Evolutionary conservation across 176 grass and related monocot genomes (phyloP), one percentile per base, ranked within the genome.

Genomic region (Hordeum marinum): DNA sequence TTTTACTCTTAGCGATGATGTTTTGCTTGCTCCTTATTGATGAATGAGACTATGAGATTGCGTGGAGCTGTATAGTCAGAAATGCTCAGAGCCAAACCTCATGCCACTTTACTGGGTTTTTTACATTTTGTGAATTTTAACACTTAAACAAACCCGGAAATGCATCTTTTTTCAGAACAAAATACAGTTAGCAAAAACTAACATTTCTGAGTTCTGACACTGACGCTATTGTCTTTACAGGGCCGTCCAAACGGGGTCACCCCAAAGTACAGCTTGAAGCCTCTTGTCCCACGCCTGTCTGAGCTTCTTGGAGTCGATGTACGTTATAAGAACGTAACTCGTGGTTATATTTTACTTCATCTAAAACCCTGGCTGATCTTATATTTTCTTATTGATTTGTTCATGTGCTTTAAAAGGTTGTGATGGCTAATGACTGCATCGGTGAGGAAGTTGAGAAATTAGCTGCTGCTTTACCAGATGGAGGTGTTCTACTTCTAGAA

Each of bases 401-500:
- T 69, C 26, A 9, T 68, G 12, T 31, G 11, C 40, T 37, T 73
- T 17, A 8, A 52, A 46, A 91, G 92, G 92, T 94, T 78, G 92
- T 81, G 63, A 94, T 94, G 92, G 89, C 92, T 7, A 80, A 91
- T 86, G 89, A 94, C n/a, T 89, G 83, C 72, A 91, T 94, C 8
- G 89, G 89, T 29, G 88, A 86, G 70, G 92, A 91, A 74, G 92
- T 94, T 42, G 21, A 91, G 62, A 87, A 84, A 50, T 37, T 86
- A 52, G 86, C 85, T 71, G 75, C 85, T 79, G 36, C 80, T 66
- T 87, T 97, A 37, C 90, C 92, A 65, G 80, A 94, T 2, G 94
- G 94, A 41, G 94, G 92, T 76, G 92, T 97, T 85, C 70, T 97
- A 7, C 94, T 97, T 83, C 74, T 97, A 45, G 94, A 97, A 69